Evolutionary conservation across 2,329 filamentous ascomycete genomes (phyloP).

Genomic region (Zalaria sp.): DNA sequence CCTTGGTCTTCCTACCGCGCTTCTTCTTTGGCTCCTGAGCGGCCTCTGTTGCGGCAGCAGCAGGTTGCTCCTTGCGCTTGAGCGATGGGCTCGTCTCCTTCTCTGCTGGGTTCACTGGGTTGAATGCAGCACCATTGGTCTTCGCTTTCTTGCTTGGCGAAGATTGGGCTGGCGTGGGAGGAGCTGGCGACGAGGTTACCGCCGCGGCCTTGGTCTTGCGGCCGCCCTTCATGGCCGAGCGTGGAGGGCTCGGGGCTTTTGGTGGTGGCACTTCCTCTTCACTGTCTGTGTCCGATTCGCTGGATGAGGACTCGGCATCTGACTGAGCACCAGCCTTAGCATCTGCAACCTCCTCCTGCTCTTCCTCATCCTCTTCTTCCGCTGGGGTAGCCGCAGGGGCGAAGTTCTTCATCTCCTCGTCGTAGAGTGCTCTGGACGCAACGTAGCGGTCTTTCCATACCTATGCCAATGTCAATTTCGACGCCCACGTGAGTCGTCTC

Average conservation of each 20-base stretch:
- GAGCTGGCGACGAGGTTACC: conserved; percentile 11
- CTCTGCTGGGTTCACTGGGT: conserved; percentile 8
- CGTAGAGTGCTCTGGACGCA: conserved; percentile 41
- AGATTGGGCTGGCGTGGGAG: conserved; percentile 8
- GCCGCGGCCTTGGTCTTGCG: conserved; percentile 19
- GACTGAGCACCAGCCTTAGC: conserved; percentile 6
- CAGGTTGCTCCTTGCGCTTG: conserved; percentile 17
- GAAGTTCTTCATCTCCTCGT: conserved; percentile 41
- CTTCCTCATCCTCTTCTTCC: conserved; percentile 17
- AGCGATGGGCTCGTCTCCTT: conserved; percentile 8
- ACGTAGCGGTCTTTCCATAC: conserved; percentile 44
- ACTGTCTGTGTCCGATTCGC: conserved; percentile 8
- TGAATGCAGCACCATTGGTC: conserved; percentile 5
- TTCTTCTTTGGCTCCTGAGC: conserved; percentile 17
- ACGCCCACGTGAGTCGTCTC: too few species aligned
- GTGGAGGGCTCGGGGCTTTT: conserved; percentile 19
- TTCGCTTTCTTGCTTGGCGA: conserved; percentile 8
- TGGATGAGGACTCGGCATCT: conserved; percentile 8
- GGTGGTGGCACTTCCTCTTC: conserved; percentile 17
- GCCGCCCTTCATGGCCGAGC: conserved; percentile 12
- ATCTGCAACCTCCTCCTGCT: conserved; percentile 17
- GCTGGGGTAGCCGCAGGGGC: conserved; percentile 31
- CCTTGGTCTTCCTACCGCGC: conserved; percentile 15
- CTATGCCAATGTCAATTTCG: conserved; percentile 17
- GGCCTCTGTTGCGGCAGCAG: conserved; percentile 6